A percentile compares a stretch with the other conserved stretches of the same genome.
phyloP scores from a whole-genome alignment of 78 protist species.

The Emiliania huxleyi region DNA sequence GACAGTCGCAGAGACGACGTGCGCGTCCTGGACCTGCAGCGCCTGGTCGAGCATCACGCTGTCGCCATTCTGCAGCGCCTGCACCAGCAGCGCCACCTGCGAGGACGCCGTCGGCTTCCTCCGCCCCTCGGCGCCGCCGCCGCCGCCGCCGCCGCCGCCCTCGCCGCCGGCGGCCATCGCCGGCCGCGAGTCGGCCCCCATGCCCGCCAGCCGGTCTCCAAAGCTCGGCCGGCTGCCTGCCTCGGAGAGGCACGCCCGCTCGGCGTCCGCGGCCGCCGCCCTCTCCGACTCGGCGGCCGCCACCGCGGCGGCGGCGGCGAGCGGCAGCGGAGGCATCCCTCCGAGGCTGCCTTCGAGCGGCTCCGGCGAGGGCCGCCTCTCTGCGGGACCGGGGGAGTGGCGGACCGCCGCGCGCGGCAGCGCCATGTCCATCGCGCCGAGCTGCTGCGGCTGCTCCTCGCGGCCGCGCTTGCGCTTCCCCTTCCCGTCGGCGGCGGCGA shows the following conservation, averaged over 20 bases:
- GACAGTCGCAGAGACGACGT: neutral
- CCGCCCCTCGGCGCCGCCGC: neutral
- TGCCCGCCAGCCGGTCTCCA: neutral
- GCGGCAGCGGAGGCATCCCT: neutral
- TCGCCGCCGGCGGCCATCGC: neutral
- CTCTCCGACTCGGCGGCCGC: neutral
- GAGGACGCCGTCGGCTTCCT: neutral
- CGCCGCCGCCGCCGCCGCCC: neutral
- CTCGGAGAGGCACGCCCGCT: neutral
- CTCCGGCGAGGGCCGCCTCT: too few species aligned
- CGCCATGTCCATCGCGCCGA: constrained; percentile 11
- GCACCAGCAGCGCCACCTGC: neutral
- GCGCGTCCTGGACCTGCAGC: neutral
- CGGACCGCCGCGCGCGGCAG: neutral
- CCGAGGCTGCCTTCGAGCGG: too few species aligned
- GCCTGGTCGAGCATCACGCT: neutral
- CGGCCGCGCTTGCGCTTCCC: neutral
- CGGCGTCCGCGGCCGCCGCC: neutral
- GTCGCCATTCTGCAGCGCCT: neutral
- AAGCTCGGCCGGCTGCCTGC: neutral
- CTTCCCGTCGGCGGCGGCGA: neutral
- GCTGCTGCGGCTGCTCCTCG: neutral
- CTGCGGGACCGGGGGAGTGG: neutral
- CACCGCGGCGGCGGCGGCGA: neutral
- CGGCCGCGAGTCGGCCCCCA: neutral